These are phyloP conservation scores for Phanerodontia chrysosporium DNA, from an alignment of 768 basidiomycete genomes.

Conservation along the genomic window DNA sequence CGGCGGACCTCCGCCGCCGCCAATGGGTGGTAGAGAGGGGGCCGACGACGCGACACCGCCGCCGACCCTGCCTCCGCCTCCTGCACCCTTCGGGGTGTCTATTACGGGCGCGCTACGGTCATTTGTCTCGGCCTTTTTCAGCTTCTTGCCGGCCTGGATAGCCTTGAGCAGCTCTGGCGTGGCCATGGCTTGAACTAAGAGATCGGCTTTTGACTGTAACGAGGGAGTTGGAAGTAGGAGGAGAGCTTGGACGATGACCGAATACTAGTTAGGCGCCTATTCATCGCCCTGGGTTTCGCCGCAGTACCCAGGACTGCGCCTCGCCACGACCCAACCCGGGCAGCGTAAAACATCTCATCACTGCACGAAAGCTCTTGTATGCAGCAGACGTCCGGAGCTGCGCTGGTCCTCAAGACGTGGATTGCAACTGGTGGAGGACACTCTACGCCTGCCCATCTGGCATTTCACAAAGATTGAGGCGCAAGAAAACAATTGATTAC, in stretches of 20 bases:
- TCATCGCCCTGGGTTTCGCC: no score
- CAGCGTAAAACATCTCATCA: no score
- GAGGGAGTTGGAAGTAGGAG: not conserved
- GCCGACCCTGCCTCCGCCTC: constrained; percentile 33
- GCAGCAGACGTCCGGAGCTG: no score
- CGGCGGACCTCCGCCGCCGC: constrained; percentile 49
- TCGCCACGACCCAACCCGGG: no score
- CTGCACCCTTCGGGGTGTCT: constrained; percentile 37
- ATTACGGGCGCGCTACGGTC: constrained; percentile 72
- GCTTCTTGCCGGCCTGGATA: constrained; percentile 76
- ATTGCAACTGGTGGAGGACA: no score
- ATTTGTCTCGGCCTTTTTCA: constrained; percentile 81
- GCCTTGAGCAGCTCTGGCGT: constrained; percentile 72
- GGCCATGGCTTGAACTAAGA: constrained; percentile 45
- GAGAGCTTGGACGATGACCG: not conserved
- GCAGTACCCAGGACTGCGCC: no score
- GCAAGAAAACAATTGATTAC: not conserved
- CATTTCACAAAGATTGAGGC: not conserved
- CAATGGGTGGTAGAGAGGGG: constrained; percentile 15
- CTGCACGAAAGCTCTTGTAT: no score
- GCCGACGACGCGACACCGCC: constrained; percentile 31
- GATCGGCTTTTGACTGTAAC: not conserved
- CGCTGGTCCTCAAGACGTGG: no score
- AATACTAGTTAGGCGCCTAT: not conserved
- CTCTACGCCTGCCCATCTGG: no score